These are phyloP conservation scores for Exutisphaerella laricina DNA, from an alignment of 2,329 filamentous ascomycete genomes.

Conservation along the genomic window DNA sequence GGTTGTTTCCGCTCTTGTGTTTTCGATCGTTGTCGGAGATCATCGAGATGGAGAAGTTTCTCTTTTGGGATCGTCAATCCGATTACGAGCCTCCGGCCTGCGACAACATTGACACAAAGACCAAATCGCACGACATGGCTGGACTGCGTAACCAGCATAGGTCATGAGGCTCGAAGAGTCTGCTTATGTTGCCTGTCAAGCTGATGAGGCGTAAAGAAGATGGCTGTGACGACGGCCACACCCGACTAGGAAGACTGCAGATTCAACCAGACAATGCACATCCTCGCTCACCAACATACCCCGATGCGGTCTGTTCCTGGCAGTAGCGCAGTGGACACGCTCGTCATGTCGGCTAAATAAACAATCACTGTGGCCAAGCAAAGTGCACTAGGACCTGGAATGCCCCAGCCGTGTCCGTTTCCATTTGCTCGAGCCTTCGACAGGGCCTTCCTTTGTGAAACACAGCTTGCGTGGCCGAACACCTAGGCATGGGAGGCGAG, in stretches of 20 bases:
- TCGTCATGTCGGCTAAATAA: constrained; percentile 3
- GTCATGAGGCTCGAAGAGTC: too few relatives aligned
- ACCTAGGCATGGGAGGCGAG: constrained; percentile 1
- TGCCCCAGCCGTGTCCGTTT: constrained; percentile 5
- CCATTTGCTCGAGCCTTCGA: constrained; percentile 4
- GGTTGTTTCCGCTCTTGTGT: background rate
- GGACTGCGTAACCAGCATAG: too few relatives aligned
- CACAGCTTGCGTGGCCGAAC: constrained; percentile 9
- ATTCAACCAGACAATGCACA: background rate
- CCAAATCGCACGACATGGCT: too few relatives aligned
- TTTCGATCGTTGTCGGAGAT: background rate
- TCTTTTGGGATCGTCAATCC: background rate
- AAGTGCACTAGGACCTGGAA: background rate
- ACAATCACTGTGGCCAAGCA: background rate
- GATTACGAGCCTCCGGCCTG: background rate
- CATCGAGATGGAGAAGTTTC: background rate
- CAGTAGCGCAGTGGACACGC: background rate
- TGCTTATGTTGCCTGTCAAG: background rate
- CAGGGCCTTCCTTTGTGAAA: constrained; percentile 3
- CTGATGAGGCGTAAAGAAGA: background rate
- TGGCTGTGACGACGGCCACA: background rate
- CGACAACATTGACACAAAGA: background rate
- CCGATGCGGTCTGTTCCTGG: background rate
- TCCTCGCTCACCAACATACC: background rate
- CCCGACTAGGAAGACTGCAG: background rate